Conservation (phyloP, 2,329 filamentous ascomycete genomes). For the Fusarium keratoplasticum region DNA sequence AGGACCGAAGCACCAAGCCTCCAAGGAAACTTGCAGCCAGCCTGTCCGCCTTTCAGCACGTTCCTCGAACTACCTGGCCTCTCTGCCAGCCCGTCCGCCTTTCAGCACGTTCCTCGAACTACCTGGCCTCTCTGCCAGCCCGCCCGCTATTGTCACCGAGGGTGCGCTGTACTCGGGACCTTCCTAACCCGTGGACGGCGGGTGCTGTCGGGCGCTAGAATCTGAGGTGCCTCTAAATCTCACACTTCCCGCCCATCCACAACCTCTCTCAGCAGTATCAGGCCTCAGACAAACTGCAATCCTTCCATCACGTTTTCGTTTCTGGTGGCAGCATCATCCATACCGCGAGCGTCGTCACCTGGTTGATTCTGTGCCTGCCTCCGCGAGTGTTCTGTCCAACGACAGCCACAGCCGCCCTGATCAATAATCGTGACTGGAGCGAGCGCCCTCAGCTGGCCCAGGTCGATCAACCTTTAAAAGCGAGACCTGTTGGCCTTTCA, state of each 20-base stretch:
- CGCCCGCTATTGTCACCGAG: neutral
- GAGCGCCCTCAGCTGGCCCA: neutral
- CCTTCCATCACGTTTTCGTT: slow-evolving; percentile 6
- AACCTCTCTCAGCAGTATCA: slow-evolving; percentile 22
- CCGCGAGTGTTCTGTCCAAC: slow-evolving; percentile 22
- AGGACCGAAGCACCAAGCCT: neutral
- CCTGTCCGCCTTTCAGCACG: neutral
- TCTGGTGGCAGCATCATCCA: neutral
- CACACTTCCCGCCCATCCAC: slow-evolving; percentile 3
- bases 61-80: neutral
- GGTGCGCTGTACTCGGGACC: neutral
- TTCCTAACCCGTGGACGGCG: neutral
- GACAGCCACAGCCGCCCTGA: slow-evolving; percentile 17
- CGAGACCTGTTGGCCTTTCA: neutral
- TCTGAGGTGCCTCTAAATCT: neutral
- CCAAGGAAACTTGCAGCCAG: neutral
- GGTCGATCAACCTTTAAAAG: neutral
- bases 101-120: neutral
- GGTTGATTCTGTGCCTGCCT: neutral
- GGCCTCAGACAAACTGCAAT: slow-evolving; percentile 1
- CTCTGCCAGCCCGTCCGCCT: neutral
- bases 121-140: neutral
- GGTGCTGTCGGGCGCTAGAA: neutral
- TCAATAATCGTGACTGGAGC: slow-evolving; percentile 18
- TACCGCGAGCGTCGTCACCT: neutral